These are phyloP conservation scores for Gaeumannomyces sp. DNA, from an alignment of 2,329 filamentous ascomycete genomes.

Conservation along the genomic window DNA sequence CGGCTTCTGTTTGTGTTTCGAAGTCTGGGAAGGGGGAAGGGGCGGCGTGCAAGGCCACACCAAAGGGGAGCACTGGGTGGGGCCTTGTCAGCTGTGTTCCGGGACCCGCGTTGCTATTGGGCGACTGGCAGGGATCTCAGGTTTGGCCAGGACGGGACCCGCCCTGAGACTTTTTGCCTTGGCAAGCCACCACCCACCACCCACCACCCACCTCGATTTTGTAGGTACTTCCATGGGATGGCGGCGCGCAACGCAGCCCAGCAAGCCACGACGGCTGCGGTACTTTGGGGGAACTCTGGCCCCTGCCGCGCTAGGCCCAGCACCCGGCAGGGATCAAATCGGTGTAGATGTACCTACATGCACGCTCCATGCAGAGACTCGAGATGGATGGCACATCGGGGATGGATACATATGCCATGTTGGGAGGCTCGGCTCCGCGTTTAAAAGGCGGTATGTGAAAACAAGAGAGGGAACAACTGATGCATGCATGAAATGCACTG, in stretches of 20 bases:
- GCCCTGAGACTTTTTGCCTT: conserved; percentile 1
- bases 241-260: background rate
- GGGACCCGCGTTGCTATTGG: conserved; percentile 1
- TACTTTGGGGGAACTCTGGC: background rate
- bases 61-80: background rate
- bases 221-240: too few relatives aligned
- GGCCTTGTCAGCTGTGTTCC: background rate
- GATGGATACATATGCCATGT: background rate
- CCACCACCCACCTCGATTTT: background rate
- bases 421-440: background rate
- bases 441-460: background rate
- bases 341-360: background rate
- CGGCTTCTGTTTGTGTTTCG: background rate
- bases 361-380: background rate
- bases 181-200: background rate
- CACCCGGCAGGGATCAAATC: background rate
- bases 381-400: background rate
- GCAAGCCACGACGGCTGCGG: background rate
- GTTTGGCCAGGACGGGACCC: background rate
- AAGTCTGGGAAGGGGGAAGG: background rate
- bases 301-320: background rate
- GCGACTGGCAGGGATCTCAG: background rate
- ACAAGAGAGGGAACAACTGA: background rate
- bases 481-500: conserved; percentile 1
- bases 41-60: background rate